phyloP scores from a whole-genome alignment of 371 early-diverging fungal genomes.

The Funneliformis caledonium region DNA sequence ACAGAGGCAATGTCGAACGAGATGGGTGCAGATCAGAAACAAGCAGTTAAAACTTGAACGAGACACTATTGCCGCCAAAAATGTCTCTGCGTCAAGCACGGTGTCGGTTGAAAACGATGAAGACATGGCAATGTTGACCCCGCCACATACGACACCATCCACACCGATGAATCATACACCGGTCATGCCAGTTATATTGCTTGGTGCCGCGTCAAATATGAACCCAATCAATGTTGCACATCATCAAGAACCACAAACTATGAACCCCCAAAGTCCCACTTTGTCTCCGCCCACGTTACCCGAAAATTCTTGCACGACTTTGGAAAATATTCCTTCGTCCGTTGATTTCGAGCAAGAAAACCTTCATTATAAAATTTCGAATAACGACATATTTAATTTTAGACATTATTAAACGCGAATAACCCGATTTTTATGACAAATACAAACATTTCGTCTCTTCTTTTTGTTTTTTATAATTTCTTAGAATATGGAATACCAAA shows the following conservation, averaged over 20 bases:
- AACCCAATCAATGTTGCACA: too few relatives aligned
- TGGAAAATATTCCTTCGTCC: not conserved
- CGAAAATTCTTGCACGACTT: not conserved
- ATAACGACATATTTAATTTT: too few relatives aligned
- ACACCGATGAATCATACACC: not conserved
- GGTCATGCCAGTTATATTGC: not conserved
- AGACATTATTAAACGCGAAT: too few relatives aligned
- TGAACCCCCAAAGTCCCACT: too few relatives aligned
- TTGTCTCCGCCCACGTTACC: too few relatives aligned
- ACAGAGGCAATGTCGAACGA: conserved; percentile 70
- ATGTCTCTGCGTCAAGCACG: not conserved
- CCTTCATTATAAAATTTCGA: too few relatives aligned
- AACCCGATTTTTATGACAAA: too few relatives aligned
- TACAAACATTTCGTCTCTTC: too few relatives aligned
- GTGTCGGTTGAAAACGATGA: not conserved
- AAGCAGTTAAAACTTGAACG: conserved; percentile 45
- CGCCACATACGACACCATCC: conserved; percentile 30
- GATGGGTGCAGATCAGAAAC: conserved; percentile 65
- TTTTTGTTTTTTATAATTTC: too few relatives aligned
- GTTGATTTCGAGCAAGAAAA: not conserved
- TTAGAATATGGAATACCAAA: too few relatives aligned
- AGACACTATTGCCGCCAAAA: conserved; percentile 1
- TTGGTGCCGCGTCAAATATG: too few relatives aligned
- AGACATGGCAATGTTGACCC: not conserved
- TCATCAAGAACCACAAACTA: too few relatives aligned